Evolutionary conservation across 805 yeast genomes (phyloP).

Genomic region (Maudiozyma turicensis): DNA sequence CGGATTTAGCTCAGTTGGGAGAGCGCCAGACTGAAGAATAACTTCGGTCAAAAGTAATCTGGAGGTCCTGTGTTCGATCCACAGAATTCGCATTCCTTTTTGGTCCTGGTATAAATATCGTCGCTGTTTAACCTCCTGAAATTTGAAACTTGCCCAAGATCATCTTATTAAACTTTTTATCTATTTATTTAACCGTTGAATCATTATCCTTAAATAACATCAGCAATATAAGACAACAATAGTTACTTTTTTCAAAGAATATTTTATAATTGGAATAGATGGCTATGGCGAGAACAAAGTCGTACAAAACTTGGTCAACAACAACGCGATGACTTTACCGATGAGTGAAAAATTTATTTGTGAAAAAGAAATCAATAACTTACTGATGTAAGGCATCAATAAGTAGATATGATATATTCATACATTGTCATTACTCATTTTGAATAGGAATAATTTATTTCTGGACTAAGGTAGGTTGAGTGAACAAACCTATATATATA

Average conservation of each 20-base stretch:
- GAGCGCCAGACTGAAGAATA: slow-evolving; percentile 36
- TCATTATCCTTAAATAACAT: neutral
- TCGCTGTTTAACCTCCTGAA: neutral
- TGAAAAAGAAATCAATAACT: too few relatives aligned
- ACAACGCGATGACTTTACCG: too few relatives aligned
- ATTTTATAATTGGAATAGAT: neutral
- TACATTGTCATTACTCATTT: too few relatives aligned
- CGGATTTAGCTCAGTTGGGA: slow-evolving; percentile 38
- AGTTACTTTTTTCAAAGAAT: neutral
- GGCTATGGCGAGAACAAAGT: too few relatives aligned
- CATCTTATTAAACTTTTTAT: neutral
- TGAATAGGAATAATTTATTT: too few relatives aligned
- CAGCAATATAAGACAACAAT: neutral
- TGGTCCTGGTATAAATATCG: neutral
- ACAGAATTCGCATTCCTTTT: slow-evolving; percentile 49
- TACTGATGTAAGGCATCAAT: too few relatives aligned
- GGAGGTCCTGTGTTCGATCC: slow-evolving; percentile 89
- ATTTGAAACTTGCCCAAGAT: neutral
- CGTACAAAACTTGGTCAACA: too few relatives aligned
- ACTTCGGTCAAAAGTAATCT: slow-evolving; percentile 24
- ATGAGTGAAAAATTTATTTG: too few relatives aligned
- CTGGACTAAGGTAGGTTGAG: too few relatives aligned
- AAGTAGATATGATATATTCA: too few relatives aligned
- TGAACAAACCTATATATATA: neutral
- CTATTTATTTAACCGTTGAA: too few relatives aligned